Evolutionary conservation across 345 rosid species (phyloP).

Genomic region (Salix exigua): DNA sequence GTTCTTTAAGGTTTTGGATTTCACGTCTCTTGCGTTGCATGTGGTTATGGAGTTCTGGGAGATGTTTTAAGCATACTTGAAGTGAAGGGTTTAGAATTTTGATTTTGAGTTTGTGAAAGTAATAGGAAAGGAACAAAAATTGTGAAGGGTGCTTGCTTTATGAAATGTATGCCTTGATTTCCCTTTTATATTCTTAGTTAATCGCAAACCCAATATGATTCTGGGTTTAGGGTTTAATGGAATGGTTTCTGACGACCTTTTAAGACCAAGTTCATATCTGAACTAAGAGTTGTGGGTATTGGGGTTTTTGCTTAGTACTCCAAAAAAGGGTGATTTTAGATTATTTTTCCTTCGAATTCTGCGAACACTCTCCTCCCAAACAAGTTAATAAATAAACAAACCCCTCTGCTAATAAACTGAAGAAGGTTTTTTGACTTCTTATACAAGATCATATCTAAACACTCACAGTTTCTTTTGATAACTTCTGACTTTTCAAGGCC

Average conservation of each 20-base stretch:
- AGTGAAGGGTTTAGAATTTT: background rate
- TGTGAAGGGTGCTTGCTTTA: background rate
- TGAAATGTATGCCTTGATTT: background rate
- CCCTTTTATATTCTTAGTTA: background rate
- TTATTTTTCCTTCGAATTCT: background rate
- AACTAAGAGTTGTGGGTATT: background rate
- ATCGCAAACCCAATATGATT: background rate
- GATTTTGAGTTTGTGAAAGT: background rate
- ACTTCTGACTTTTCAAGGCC: background rate
- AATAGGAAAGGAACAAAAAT: background rate
- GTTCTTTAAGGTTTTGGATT: background rate
- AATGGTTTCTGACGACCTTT: background rate
- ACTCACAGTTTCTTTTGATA: background rate
- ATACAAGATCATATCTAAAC: background rate
- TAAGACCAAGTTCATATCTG: background rate
- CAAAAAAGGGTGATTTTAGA: background rate
- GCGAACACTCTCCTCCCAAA: background rate
- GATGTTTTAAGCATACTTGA: background rate
- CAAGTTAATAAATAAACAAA: background rate
- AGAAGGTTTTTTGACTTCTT: background rate
- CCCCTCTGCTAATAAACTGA: background rate
- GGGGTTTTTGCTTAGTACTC: background rate
- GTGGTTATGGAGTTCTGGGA: background rate
- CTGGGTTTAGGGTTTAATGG: background rate
- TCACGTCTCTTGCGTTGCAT: background rate